Percentiles rank a stretch among this genome's conserved stretches.
Evolutionary conservation across 345 rosid species (phyloP).

Genomic region (Dipteronia dyeriana): DNA sequence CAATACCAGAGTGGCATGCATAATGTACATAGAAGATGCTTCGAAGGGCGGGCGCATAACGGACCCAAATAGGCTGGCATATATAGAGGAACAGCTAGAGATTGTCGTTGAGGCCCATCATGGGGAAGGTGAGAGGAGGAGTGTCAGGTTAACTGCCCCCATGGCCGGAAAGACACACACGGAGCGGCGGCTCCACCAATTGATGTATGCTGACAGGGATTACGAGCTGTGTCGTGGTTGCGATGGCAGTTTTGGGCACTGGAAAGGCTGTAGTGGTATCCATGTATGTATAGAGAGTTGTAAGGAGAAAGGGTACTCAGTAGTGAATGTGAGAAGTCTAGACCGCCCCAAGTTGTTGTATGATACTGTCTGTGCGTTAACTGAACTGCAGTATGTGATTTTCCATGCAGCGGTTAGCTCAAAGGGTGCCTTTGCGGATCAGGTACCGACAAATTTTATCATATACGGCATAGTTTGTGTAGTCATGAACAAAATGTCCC

Average conservation of each 20-base stretch:
- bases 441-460: constrained; percentile 36
- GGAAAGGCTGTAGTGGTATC: constrained; percentile 50
- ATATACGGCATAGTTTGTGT: not conserved
- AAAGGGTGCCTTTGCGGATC: constrained; percentile 63
- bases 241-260: constrained; percentile 38
- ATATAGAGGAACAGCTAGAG: constrained; percentile 56
- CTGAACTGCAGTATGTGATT: constrained; percentile 78
- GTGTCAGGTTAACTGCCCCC: constrained; percentile 53
- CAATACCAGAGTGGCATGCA: constrained; percentile 63
- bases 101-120: constrained; percentile 70
- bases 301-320: constrained; percentile 71
- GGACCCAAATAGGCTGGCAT: constrained; percentile 41
- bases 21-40: constrained; percentile 70
- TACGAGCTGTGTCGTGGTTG: constrained; percentile 60
- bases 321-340: constrained; percentile 61
- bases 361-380: constrained; percentile 78
- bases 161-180: constrained; percentile 62
- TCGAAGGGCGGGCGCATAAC: constrained; percentile 56
- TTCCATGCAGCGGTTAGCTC: constrained; percentile 85
- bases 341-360: constrained; percentile 85
- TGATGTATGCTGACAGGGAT: constrained; percentile 67
- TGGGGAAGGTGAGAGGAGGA: constrained; percentile 48
- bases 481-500: not conserved
- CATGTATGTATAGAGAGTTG: constrained; percentile 72
- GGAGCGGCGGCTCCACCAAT: constrained; percentile 83